Conservation (phyloP, 371 early-diverging fungal genomes). For the Apophysomyces variabilis region DNA sequence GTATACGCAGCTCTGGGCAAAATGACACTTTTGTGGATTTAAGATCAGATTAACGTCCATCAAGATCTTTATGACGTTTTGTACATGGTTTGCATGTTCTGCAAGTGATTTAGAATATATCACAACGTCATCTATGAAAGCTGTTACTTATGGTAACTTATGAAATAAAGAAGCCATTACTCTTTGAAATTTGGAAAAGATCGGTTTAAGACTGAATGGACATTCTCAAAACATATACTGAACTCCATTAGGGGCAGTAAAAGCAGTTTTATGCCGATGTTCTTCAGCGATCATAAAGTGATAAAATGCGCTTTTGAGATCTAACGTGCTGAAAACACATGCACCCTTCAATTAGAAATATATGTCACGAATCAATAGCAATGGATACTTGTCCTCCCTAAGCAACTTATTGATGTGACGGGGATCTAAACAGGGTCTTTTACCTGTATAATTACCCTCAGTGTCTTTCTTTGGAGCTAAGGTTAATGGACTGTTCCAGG, state of each 20-base stretch:
- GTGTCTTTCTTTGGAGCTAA: slow-evolving; percentile 33
- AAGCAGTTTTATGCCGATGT: background rate
- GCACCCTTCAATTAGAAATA: background rate
- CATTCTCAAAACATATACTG: too few relatives aligned
- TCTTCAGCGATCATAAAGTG: slow-evolving; percentile 23
- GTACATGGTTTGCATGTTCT: slow-evolving; percentile 12
- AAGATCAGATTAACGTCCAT: slow-evolving; percentile 19
- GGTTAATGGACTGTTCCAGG: slow-evolving; percentile 31
- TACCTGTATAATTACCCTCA: slow-evolving; percentile 8
- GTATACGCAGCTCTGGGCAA: slow-evolving; percentile 10
- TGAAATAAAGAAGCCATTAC: slow-evolving; percentile 17
- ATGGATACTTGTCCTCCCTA: slow-evolving; percentile 8
- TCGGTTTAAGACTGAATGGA: background rate
- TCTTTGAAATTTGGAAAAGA: slow-evolving; percentile 29
- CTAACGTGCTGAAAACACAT: slow-evolving; percentile 22
- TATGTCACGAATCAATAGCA: slow-evolving; percentile 12
- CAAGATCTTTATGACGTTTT: slow-evolving; percentile 11
- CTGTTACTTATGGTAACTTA: background rate
- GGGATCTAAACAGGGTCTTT: slow-evolving; percentile 14
- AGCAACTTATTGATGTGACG: background rate
- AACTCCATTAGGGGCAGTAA: background rate
- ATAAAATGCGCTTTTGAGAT: slow-evolving; percentile 28
- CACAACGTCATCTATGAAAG: slow-evolving; percentile 16
- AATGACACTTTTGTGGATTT: slow-evolving; percentile 24
- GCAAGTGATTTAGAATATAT: slow-evolving; percentile 1